Evolutionary conservation across 2,329 filamentous ascomycete genomes (phyloP), one percentile per base, ranked within the genome.

Genomic region (Harringtonia aguacate): DNA sequence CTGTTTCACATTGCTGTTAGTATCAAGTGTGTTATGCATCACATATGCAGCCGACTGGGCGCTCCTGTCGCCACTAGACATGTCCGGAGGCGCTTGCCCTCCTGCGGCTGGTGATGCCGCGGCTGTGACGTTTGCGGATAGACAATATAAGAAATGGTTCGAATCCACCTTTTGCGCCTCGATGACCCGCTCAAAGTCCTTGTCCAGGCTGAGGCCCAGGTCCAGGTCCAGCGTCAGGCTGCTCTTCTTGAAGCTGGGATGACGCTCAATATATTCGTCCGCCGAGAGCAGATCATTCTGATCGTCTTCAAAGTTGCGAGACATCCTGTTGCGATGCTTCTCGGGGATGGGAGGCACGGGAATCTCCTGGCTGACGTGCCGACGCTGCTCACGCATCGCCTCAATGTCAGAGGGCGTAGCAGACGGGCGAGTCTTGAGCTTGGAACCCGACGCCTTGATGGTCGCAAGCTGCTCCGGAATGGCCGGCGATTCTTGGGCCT

Each of bases 171-270:
- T 97, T 84, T 95, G 89, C 60, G 82, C 77, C 67, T 95, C 88
- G 56, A 97, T 94, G 45, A 97, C 86, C 48, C 90, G 79, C 57
- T 97, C 88, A 63, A 97, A 95, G 60, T 95, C 92, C 56, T 85
- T 78, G 56, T 94, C 87, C 37, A 97, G 75, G 51, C 87, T 90
- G 50, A 94, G 80, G 48, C 86, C 86, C 44, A 92, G 73, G 57
- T 90, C 87, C 50, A 88, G 80, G 56, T 85, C 79, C 52, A 94
- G 67, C 8, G 87, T 86, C 50, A 95, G 74, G 56, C 92, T 89
- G 40, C 87, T 76, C 55, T 86, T 84, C 62, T 88, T 83, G 54
- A 88, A 79, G 62, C 84, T 88, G 36, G 80, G 75, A 51, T 84
- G 75, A 39, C 84, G 74, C 43, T 79, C 72, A 10, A 75, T 54